Conservation (phyloP, 2,329 filamentous ascomycete species). For the Coniochaeta sp. region DNA sequence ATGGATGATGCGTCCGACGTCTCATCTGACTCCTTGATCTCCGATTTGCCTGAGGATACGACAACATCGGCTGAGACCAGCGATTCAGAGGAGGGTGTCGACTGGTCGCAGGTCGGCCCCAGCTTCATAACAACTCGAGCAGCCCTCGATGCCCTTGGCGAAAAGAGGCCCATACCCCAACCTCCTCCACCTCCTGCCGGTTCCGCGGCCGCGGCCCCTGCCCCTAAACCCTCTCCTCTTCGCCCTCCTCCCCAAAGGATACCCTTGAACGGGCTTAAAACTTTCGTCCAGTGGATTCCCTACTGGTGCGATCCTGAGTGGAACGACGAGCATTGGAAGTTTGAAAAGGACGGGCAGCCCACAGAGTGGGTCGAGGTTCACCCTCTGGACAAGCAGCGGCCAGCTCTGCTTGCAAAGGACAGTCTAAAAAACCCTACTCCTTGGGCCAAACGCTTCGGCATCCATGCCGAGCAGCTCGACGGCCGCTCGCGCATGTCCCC, state of each 20-base stretch:
- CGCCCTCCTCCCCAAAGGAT: neutral
- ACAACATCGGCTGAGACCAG: neutral
- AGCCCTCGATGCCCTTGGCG: neutral
- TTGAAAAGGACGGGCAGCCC: neutral
- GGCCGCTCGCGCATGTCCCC: slow-evolving; percentile 9
- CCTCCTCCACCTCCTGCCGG: neutral
- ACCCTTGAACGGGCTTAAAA: neutral
- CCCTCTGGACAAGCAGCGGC: slow-evolving; percentile 1
- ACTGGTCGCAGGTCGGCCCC: neutral
- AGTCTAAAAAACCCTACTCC: slow-evolving; percentile 3
- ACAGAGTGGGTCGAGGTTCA: neutral
- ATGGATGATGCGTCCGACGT: neutral
- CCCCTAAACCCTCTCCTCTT: neutral
- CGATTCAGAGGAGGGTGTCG: neutral
- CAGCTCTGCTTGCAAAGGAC: slow-evolving; percentile 5
- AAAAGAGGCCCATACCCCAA: neutral
- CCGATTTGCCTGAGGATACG: neutral
- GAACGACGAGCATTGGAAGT: neutral
- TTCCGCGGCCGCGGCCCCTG: too few relatives aligned
- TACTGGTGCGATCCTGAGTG: neutral
- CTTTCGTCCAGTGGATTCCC: neutral
- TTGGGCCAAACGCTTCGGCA: slow-evolving; percentile 7
- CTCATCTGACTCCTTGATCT: neutral
- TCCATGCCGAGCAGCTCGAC: neutral
- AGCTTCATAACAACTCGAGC: neutral